A percentile compares a stretch with the other conserved stretches of the same genome.
Evolutionary conservation across 148 eudicot species (phyloP).

Genomic region (Selenicereus undatus): DNA sequence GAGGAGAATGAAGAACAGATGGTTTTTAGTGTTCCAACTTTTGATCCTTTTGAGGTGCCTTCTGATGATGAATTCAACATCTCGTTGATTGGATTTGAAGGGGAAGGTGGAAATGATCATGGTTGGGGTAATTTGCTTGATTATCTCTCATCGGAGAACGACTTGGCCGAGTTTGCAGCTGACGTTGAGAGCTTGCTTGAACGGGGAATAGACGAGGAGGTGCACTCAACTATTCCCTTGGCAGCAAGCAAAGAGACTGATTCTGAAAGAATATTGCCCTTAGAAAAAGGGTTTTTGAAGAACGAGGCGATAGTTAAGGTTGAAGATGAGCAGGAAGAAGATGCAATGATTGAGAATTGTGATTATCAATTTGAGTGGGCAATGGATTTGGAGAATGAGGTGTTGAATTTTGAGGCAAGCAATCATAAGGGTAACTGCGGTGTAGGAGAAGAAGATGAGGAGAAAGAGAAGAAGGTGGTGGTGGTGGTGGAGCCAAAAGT

Average conservation of each 20-base stretch:
- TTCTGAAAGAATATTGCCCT: background rate
- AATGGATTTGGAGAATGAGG: constrained; percentile 9
- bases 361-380: constrained; percentile 15
- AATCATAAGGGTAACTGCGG: background rate
- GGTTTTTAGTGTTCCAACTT: constrained; percentile 24
- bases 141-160: constrained; percentile 38
- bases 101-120: background rate
- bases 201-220: background rate
- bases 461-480: background rate
- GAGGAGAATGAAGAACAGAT: background rate
- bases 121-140: constrained; percentile 35
- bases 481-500: background rate
- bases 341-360: background rate
- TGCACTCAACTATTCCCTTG: background rate
- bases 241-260: background rate
- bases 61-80: constrained; percentile 7
- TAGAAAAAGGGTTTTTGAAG: background rate
- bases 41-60: constrained; percentile 10
- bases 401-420: constrained; percentile 9
- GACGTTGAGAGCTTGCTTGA: constrained; percentile 19
- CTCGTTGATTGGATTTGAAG: constrained; percentile 24
- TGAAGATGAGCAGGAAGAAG: background rate
- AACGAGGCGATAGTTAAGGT: background rate
- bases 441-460: background rate
- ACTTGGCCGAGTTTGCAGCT: constrained; percentile 30